phyloP scores from a whole-genome alignment of 768 basidiomycete species.

The Amanita exitialis region DNA sequence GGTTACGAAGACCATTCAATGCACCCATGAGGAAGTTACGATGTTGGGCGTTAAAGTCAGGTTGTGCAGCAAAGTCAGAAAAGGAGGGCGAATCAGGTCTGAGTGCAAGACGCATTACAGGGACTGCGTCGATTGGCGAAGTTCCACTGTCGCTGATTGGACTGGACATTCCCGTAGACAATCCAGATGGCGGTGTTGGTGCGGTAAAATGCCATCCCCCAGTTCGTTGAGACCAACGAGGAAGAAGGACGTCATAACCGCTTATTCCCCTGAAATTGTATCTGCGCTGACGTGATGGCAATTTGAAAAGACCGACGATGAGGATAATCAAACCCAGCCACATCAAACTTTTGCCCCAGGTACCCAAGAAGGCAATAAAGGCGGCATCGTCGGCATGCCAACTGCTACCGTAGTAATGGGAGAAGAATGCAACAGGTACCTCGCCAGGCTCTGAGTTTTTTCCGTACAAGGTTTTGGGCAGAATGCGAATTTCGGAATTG shows the following conservation, averaged over 20 bases:
- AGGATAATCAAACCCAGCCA: constrained; percentile 72
- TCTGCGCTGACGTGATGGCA: constrained; percentile 52
- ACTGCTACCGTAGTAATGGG: constrained; percentile 96
- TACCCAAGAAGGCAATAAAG: constrained; percentile 89
- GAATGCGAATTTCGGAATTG: constrained; percentile 72
- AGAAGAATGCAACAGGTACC: constrained; percentile 87
- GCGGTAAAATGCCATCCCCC: constrained; percentile 61
- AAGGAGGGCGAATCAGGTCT: constrained; percentile 44
- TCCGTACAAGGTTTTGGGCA: constrained; percentile 96
- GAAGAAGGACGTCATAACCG: constrained; percentile 72
- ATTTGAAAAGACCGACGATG: constrained; percentile 54
- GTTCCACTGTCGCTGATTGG: constrained; percentile 26
- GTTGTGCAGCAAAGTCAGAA: constrained; percentile 28
- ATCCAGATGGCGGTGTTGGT: constrained; percentile 24
- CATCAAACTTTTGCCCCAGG: constrained; percentile 85
- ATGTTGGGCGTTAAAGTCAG: constrained; percentile 32
- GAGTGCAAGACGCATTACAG: constrained; percentile 53
- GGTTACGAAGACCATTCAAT: constrained; percentile 46
- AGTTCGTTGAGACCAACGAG: constrained; percentile 60
- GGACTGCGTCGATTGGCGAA: constrained; percentile 41
- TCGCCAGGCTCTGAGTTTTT: constrained; percentile 84
- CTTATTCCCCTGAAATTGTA: constrained; percentile 50
- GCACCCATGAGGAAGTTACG: constrained; percentile 42
- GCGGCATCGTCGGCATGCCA: constrained; percentile 98
- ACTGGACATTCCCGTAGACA: constrained; percentile 37